These are phyloP conservation scores for Leishmania tarentolae DNA, from an alignment of 208 protist species.

Conservation along the genomic window DNA sequence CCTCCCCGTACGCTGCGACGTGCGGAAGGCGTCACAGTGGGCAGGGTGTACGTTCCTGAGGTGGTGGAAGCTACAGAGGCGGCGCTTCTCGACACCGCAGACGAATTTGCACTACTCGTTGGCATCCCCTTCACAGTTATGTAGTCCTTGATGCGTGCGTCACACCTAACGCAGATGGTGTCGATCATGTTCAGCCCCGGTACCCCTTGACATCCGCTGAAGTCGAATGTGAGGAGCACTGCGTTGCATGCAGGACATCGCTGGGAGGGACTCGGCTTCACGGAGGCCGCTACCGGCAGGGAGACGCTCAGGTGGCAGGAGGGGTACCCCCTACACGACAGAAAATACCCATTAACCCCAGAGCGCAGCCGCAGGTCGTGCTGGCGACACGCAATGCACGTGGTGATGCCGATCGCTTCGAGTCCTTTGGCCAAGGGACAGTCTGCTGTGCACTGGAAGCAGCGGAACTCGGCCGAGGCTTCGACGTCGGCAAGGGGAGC, in stretches of 20 bases:
- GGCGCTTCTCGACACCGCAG: conserved; percentile 1
- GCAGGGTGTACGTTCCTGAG: conserved; percentile 51
- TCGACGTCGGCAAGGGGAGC: conserved; percentile 35
- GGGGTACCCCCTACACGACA: conserved; percentile 79
- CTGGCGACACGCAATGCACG: conserved; percentile 62
- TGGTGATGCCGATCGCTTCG: conserved; percentile 58
- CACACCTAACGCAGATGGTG: conserved; percentile 78
- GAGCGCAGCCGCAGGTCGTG: conserved; percentile 74
- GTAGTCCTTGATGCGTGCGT: conserved; percentile 80
- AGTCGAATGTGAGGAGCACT: conserved; percentile 80
- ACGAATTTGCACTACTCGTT: not conserved
- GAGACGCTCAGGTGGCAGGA: conserved; percentile 54
- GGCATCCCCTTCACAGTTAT: conserved; percentile 55
- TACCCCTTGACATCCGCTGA: conserved; percentile 61
- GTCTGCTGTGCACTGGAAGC: conserved; percentile 83
- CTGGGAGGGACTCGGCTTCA: conserved; percentile 44
- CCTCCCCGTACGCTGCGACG: conserved; percentile 14
- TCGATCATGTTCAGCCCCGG: conserved; percentile 70
- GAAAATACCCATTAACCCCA: conserved; percentile 37
- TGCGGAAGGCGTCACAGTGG: conserved; percentile 29
- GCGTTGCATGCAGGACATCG: conserved; percentile 65
- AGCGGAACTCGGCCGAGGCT: conserved; percentile 68
- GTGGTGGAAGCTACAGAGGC: not conserved
- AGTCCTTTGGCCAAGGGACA: conserved; percentile 77
- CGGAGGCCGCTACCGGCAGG: conserved; percentile 59